Percentiles rank a stretch among this genome's conserved stretches.
phyloP scores from a whole-genome alignment of 2,329 filamentous ascomycete genomes.

The Ceratocystis eucalypticola region DNA sequence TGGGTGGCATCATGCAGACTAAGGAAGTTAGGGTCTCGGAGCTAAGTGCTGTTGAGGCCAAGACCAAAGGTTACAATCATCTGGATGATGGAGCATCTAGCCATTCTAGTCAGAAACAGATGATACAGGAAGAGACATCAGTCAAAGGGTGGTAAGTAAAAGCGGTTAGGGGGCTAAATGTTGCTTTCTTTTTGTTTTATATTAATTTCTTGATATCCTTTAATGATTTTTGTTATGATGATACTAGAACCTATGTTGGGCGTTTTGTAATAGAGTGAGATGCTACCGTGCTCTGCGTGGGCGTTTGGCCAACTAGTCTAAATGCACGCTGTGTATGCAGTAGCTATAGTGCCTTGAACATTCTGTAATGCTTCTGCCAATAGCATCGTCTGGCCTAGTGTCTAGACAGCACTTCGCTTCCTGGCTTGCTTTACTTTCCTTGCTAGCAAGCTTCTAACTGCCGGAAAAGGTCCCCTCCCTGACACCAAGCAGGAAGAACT shows the following conservation, averaged over 20 bases:
- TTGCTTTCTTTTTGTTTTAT: neutral
- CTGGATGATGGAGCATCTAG: conserved; percentile 17
- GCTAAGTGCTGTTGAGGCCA: conserved; percentile 16
- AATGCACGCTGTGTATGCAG: too few species aligned
- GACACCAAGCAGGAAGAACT: too few species aligned
- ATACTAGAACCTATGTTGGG: neutral
- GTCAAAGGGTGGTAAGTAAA: neutral
- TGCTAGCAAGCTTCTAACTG: too few species aligned
- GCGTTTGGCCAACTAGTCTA: too few species aligned
- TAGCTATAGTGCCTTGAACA: too few species aligned
- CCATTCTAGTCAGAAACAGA: conserved; percentile 16
- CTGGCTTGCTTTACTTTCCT: too few species aligned
- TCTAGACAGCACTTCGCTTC: too few species aligned
- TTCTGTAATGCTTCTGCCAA: too few species aligned
- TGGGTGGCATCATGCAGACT: conserved; percentile 16
- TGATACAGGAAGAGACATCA: conserved; percentile 1
- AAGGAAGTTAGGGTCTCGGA: conserved; percentile 17
- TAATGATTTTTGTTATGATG: neutral
- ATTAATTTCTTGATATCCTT: neutral
- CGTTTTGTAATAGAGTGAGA: neutral
- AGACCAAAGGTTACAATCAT: conserved; percentile 14
- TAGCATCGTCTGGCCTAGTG: too few species aligned
- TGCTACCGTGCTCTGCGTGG: too few species aligned
- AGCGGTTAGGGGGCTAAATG: neutral
- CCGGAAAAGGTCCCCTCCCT: too few species aligned